These are phyloP conservation scores for Kwoniella pini DNA, from an alignment of 768 basidiomycete genomes.

Conservation along the genomic window DNA sequence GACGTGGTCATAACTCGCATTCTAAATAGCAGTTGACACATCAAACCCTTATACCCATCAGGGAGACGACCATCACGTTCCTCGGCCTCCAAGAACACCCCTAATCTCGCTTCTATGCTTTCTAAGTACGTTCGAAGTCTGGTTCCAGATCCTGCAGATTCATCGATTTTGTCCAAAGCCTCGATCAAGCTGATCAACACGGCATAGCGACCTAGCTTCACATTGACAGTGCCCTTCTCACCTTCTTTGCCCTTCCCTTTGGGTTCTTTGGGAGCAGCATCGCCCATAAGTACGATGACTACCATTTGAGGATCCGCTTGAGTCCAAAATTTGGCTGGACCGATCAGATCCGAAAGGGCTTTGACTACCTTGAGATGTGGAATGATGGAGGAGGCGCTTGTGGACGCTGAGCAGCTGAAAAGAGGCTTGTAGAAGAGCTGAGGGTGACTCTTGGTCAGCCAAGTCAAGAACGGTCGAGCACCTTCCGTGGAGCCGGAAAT, in stretches of 20 bases:
- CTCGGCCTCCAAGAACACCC: constrained; percentile 27
- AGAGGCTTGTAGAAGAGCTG: constrained; percentile 43
- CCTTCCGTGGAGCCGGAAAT: neutral
- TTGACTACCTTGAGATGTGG: constrained; percentile 22
- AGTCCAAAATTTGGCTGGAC: constrained; percentile 32
- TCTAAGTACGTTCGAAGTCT: constrained; percentile 31
- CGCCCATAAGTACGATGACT: constrained; percentile 40
- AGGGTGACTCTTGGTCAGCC: constrained; percentile 29
- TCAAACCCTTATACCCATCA: constrained; percentile 21
- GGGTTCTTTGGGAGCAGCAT: constrained; percentile 21
- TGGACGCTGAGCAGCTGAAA: constrained; percentile 39
- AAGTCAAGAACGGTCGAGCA: constrained; percentile 25
- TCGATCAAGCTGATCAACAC: constrained; percentile 32
- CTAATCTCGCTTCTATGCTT: constrained; percentile 29
- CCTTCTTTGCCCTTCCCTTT: constrained; percentile 37
- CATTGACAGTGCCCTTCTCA: constrained; percentile 14
- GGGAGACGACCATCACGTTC: constrained; percentile 32
- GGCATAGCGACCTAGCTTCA: constrained; percentile 42
- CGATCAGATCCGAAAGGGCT: constrained; percentile 14
- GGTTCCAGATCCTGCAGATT: constrained; percentile 7
- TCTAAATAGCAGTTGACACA: constrained; percentile 28
- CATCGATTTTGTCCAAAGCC: constrained; percentile 25
- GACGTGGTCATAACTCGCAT: constrained; percentile 33
- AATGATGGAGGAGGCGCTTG: constrained; percentile 3
- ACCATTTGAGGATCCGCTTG: constrained; percentile 46